Conservation (phyloP, 768 basidiomycete genomes). For the Mrakia blollopis region DNA sequence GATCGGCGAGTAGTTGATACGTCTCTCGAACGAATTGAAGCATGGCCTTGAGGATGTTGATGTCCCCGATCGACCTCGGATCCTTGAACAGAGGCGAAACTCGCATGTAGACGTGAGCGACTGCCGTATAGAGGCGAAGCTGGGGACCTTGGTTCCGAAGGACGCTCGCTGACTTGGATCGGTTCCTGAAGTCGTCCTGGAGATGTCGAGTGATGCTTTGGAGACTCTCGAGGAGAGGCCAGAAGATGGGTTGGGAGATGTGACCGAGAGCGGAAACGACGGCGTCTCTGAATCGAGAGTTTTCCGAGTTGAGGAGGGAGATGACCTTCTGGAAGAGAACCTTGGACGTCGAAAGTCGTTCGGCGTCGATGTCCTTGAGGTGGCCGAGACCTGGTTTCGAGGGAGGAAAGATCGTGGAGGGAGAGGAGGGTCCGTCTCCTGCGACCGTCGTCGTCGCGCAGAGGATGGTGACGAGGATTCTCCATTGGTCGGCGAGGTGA, state of each 20-base stretch:
- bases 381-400: conserved; percentile 51
- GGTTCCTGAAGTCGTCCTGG: conserved; percentile 59
- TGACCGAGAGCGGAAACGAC: conserved; percentile 85
- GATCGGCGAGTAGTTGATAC: conserved; percentile 65
- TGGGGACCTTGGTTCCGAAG: conserved; percentile 54
- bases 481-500: conserved; percentile 43
- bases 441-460: conserved; percentile 68
- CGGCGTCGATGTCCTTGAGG: conserved; percentile 49
- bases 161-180: background rate
- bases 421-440: conserved; percentile 53
- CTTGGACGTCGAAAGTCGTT: conserved; percentile 72
- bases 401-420: conserved; percentile 47
- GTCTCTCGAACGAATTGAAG: conserved; percentile 82
- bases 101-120: conserved; percentile 81
- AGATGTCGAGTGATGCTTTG: conserved; percentile 75
- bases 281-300: conserved; percentile 72
- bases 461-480: conserved; percentile 59
- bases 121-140: conserved; percentile 74
- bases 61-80: conserved; percentile 62
- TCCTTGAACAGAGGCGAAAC: conserved; percentile 72
- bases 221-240: conserved; percentile 76
- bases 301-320: conserved; percentile 81
- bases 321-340: conserved; percentile 79
- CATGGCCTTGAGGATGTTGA: conserved; percentile 69
- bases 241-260: conserved; percentile 70